Evolutionary conservation across 139 green algal species (phyloP), one percentile per base, ranked within the genome.

Genomic region (Chlamydomonas sp.): DNA sequence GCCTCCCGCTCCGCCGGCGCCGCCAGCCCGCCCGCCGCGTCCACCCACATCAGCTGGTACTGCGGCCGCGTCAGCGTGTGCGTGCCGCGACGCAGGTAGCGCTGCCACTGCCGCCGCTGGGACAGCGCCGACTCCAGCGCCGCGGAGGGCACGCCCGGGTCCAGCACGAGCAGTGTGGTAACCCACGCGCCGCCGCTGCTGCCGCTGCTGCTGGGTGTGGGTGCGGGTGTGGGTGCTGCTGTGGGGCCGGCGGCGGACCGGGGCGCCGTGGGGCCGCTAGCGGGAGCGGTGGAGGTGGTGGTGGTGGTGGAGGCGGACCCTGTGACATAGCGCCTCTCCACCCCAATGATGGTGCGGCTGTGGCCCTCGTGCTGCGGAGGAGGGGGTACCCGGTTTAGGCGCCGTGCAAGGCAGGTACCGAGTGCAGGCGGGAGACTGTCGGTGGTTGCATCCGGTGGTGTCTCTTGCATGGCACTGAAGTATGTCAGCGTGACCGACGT

Each of bases 291-390:
- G 57, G 76, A 64, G 20, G 76, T 64, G 31, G 76, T 6, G 15
- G 76, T 64, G 76, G 10, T 17, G n/a, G 18, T 80, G 31, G n/a
- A 7, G 31, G 31, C 9, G 9, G 16, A 14, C 20, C 16, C 9
- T 4, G 63, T 15, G 64, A 20, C 63, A 20, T 49, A 73, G 4
- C 58, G 63, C 20, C 89, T 69, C 88, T 96, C 93, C 57, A 97
- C 94, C 69, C 94, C 94, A 1, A 97, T 92, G 77, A 97, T 95
- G 59, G 94, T 97, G 61, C 94, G 89, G 31, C 90, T 95, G 88
- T 97, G 94, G 60, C 94, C 94, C 69, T 94, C 85, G 64, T 96
- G 93, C 78, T 83, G 61, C n/a, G 3, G 6, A 20, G 7, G 20
- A n/a, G n/a, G n/a, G n/a, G n/a, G n/a, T n/a, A n/a, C n/a, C n/a